phyloP scores from a whole-genome alignment of 2,329 filamentous ascomycete species.

The Cadophora malorum region DNA sequence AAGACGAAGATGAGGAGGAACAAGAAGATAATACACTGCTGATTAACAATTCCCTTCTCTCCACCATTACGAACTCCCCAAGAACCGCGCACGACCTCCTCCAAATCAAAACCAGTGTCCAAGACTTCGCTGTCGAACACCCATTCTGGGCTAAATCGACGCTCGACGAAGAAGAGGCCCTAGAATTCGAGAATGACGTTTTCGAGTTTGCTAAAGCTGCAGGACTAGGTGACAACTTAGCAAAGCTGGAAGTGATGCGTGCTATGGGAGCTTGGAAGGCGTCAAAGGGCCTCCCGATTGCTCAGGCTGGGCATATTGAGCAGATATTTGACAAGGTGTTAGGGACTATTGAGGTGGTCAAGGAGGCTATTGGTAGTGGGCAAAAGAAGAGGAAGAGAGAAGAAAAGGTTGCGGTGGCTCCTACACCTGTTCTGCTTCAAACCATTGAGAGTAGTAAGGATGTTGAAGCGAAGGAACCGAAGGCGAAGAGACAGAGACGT shows the following conservation, averaged over 20 bases:
- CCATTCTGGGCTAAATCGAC: constrained; percentile 20
- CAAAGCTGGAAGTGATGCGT: constrained; percentile 26
- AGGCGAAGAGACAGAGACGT: constrained; percentile 13
- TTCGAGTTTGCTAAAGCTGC: constrained; percentile 27
- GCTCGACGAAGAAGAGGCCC: constrained; percentile 18
- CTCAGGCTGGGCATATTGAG: neutral
- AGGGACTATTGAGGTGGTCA: constrained; percentile 8
- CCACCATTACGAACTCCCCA: neutral
- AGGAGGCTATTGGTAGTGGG: neutral
- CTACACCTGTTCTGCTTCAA: too few species aligned
- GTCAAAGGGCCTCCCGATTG: constrained; percentile 13
- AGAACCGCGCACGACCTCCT: constrained; percentile 23
- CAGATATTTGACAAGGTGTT: neutral
- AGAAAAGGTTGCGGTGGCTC: neutral
- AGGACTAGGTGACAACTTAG: constrained; percentile 22
- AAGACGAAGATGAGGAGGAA: constrained; percentile 17
- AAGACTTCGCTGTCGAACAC: constrained; percentile 27
- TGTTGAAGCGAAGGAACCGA: constrained; percentile 1
- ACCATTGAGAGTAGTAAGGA: neutral
- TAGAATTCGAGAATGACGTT: constrained; percentile 29
- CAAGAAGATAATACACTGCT: constrained; percentile 4
- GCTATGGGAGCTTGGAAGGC: constrained; percentile 22
- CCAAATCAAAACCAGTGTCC: constrained; percentile 25
- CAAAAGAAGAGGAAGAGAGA: constrained; percentile 24
- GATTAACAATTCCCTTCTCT: neutral